These are phyloP conservation scores for Trichomonascus vanleenenianus DNA, from an alignment of 805 yeast genomes.

Conservation along the genomic window DNA sequence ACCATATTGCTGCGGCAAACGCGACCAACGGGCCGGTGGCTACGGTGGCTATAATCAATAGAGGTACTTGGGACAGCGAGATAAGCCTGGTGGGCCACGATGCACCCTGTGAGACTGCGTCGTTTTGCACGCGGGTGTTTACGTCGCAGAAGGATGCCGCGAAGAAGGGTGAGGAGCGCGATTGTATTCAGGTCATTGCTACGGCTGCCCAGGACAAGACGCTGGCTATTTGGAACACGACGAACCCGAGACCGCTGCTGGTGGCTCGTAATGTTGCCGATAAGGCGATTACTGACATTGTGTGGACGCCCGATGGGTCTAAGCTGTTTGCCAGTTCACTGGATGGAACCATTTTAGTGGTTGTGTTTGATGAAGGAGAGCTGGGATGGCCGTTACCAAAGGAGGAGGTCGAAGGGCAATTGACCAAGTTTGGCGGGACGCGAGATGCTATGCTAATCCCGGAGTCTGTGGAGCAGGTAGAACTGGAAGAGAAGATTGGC, in stretches of 20 bases:
- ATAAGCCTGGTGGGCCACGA: conserved; percentile 61
- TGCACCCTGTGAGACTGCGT: conserved; percentile 58
- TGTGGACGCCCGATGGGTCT: conserved; percentile 82
- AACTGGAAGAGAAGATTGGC: conserved; percentile 57
- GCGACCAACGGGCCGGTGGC: conserved; percentile 62
- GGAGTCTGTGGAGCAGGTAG: conserved; percentile 73
- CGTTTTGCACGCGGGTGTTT: conserved; percentile 41
- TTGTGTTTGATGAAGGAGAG: conserved; percentile 49
- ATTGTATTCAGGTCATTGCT: conserved; percentile 68
- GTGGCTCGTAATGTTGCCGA: conserved; percentile 69
- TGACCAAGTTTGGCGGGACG: conserved; percentile 82
- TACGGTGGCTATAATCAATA: conserved; percentile 48
- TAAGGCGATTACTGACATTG: conserved; percentile 78
- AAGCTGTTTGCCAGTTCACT: conserved; percentile 68
- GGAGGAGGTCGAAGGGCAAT: conserved; percentile 57
- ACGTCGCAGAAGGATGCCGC: conserved; percentile 11
- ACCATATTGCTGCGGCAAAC: conserved; percentile 59
- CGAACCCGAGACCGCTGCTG: conserved; percentile 64
- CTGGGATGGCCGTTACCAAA: conserved; percentile 46
- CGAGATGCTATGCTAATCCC: conserved; percentile 79
- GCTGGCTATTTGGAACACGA: conserved; percentile 81
- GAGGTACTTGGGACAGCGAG: conserved; percentile 62
- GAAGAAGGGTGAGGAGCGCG: conserved; percentile 24
- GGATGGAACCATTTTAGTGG: conserved; percentile 72
- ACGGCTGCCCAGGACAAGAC: conserved; percentile 94